Evolutionary conservation across 768 basidiomycete genomes (phyloP).

Genomic region (Suillus spraguei): DNA sequence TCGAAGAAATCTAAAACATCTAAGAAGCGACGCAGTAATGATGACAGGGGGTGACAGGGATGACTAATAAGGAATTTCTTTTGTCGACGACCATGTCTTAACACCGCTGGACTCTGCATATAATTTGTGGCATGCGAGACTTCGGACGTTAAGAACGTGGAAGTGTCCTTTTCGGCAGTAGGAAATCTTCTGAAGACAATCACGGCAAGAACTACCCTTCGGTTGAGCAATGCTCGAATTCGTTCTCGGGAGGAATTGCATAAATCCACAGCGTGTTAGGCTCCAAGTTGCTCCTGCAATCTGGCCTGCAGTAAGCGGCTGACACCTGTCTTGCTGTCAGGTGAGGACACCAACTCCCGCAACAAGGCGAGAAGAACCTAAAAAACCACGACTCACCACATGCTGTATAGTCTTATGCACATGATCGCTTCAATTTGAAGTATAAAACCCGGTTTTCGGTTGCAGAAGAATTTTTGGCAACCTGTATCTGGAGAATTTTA

Average conservation of each 20-base stretch:
- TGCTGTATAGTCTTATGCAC: background rate
- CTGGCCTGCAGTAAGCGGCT: background rate
- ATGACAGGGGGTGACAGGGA: background rate
- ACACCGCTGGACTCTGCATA: background rate
- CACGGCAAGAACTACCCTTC: background rate
- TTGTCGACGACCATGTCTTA: background rate
- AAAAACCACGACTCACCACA: background rate
- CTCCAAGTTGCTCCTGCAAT: background rate
- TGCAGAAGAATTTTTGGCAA: background rate
- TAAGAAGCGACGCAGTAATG: slow-evolving; percentile 59
- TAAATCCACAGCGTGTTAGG: background rate
- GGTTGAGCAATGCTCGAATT: background rate
- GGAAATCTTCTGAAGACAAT: background rate
- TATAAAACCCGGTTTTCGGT: background rate
- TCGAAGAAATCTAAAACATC: slow-evolving; percentile 75
- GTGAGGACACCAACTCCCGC: background rate
- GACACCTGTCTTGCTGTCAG: slow-evolving; percentile 2
- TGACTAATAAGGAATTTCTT: background rate
- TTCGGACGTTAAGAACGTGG: background rate
- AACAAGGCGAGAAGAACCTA: background rate
- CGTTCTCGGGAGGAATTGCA: background rate
- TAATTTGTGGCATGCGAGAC: slow-evolving; percentile 4
- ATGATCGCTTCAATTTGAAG: background rate
- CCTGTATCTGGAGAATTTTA: background rate
- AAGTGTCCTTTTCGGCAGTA: background rate